Evolutionary conservation across 2,329 filamentous ascomycete genomes (phyloP).

Genomic region (Paecilomyces fulvus): DNA sequence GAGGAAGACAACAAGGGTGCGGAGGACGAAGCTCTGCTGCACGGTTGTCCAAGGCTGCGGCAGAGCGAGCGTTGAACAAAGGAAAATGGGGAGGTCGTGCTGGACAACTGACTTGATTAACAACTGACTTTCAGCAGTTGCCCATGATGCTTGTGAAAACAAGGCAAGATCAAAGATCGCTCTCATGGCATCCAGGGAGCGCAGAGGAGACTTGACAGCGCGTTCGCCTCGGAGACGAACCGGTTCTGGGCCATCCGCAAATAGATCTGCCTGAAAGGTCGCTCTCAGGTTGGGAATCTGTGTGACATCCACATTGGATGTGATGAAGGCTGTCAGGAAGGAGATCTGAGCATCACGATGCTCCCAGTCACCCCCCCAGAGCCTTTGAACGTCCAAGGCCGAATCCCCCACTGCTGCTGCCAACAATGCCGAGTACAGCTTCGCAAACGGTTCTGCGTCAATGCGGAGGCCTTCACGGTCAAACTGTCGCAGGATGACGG

Average conservation of each 20-base stretch:
- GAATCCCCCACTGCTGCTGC: constrained; percentile 57
- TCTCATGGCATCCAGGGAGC: constrained; percentile 75
- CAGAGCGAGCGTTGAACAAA: constrained; percentile 41
- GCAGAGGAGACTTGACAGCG: constrained; percentile 75
- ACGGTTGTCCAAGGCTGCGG: constrained; percentile 42
- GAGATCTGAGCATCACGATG: constrained; percentile 81
- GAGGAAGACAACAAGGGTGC: constrained; percentile 69
- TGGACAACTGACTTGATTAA: constrained; percentile 56
- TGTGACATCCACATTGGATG: constrained; percentile 69
- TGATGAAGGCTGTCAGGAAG: constrained; percentile 83
- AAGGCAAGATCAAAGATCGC: constrained; percentile 57
- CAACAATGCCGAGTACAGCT: constrained; percentile 69
- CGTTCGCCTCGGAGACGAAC: constrained; percentile 53
- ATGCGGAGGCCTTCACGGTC: constrained; percentile 71
- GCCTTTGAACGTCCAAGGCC: constrained; percentile 70
- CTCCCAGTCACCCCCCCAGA: constrained; percentile 88
- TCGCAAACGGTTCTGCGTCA: constrained; percentile 70
- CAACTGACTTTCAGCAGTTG: constrained; percentile 45
- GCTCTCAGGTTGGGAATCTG: constrained; percentile 73
- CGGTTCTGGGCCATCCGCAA: constrained; percentile 51
- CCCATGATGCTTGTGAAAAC: constrained; percentile 49
- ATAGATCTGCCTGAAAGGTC: constrained; percentile 63
- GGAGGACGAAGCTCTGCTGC: constrained; percentile 41
- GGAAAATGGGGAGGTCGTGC: constrained; percentile 40
- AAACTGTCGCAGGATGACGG: constrained; percentile 67